Evolutionary conservation across 768 basidiomycete genomes (phyloP).

Genomic region (Zangia roseola): DNA sequence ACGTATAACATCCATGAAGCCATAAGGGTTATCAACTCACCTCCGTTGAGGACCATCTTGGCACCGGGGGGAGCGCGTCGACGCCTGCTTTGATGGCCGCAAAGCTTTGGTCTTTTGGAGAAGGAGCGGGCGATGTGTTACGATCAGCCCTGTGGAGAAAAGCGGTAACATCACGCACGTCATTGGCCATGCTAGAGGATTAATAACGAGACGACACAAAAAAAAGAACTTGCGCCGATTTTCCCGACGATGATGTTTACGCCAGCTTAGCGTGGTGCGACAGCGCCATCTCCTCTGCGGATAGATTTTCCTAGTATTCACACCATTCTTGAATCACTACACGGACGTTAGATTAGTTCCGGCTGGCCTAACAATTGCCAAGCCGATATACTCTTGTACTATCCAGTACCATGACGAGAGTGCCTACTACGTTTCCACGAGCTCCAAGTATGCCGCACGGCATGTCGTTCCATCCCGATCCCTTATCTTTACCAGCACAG

Average conservation of each 20-base stretch:
- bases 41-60: conserved; percentile 53
- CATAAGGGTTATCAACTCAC: conserved; percentile 22
- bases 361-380: no score
- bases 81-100: conserved; percentile 55
- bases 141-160: background rate
- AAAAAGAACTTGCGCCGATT: conserved; percentile 31
- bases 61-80: conserved; percentile 41
- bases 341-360: no score
- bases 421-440: conserved; percentile 27
- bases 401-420: no score
- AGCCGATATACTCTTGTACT: no score
- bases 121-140: conserved; percentile 33
- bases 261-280: no score
- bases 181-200: conserved; percentile 46
- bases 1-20: background rate
- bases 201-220: background rate
- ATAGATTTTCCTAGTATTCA: no score
- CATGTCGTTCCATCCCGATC: conserved; percentile 55
- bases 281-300: no score
- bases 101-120: conserved; percentile 57
- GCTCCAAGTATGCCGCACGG: conserved; percentile 47
- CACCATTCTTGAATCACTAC: no score
- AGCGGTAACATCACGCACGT: conserved; percentile 34
- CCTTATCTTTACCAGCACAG: conserved; percentile 61
- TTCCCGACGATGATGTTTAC: conserved; percentile 36